Evolutionary conservation across 768 basidiomycete species (phyloP).

Genomic region (Austroboletus eburneus): DNA sequence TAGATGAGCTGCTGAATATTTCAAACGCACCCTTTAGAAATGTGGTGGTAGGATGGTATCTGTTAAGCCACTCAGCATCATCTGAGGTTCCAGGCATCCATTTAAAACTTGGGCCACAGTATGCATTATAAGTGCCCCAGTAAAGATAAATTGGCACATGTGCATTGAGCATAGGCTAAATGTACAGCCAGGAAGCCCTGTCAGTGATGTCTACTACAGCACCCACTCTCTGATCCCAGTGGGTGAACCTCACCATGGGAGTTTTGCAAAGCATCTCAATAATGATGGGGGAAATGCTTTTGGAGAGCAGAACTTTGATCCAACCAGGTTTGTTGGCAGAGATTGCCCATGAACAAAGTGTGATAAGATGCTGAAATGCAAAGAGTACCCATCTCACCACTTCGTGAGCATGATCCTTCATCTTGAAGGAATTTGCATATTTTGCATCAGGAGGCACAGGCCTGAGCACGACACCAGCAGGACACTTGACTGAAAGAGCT

Average conservation of each 20-base stretch:
- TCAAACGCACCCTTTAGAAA: too few relatives aligned
- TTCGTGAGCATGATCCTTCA: too few relatives aligned
- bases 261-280: background rate
- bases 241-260: background rate
- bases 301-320: too few relatives aligned
- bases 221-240: background rate
- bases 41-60: background rate
- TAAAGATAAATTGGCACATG: background rate
- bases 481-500: too few relatives aligned
- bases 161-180: background rate
- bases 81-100: too few relatives aligned
- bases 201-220: background rate
- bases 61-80: slow-evolving; percentile 1
- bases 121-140: background rate
- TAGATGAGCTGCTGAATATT: too few relatives aligned
- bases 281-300: background rate
- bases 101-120: too few relatives aligned
- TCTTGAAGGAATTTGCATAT: too few relatives aligned
- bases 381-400: too few relatives aligned
- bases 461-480: too few relatives aligned
- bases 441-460: too few relatives aligned
- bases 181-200: background rate
- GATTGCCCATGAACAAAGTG: background rate
- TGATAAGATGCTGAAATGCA: too few relatives aligned
- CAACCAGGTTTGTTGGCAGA: background rate